These are phyloP conservation scores for Talaromyces atroroseus DNA, from an alignment of 2,329 filamentous ascomycete species.

Conservation along the genomic window DNA sequence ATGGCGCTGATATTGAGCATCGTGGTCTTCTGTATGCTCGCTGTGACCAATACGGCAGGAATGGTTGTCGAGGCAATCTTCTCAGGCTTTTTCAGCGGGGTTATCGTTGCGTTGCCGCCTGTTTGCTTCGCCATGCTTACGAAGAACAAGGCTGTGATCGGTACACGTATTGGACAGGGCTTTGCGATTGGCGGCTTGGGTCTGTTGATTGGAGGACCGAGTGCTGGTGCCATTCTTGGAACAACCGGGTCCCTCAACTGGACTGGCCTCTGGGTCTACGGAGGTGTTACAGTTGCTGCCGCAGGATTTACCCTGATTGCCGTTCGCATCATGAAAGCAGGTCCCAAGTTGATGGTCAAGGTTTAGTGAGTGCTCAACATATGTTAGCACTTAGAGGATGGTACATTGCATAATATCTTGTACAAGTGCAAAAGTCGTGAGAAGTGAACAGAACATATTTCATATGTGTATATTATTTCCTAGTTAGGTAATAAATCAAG, in stretches of 20 bases:
- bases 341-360: constrained; percentile 2
- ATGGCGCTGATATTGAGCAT: constrained; percentile 24
- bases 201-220: constrained; percentile 45
- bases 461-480: too few relatives aligned
- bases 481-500: too few relatives aligned
- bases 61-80: constrained; percentile 26
- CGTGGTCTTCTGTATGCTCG: constrained; percentile 18
- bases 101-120: constrained; percentile 33
- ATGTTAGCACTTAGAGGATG: too few relatives aligned
- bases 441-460: too few relatives aligned
- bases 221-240: constrained; percentile 44
- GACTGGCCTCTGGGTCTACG: constrained; percentile 30
- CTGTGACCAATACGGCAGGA: constrained; percentile 19
- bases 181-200: constrained; percentile 44
- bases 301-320: constrained; percentile 13
- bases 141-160: constrained; percentile 42
- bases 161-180: constrained; percentile 51
- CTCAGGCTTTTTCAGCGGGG: constrained; percentile 40
- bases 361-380: not conserved
- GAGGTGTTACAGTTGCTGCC: constrained; percentile 17
- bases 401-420: too few relatives aligned
- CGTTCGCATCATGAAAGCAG: constrained; percentile 8
- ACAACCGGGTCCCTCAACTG: constrained; percentile 23
- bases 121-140: constrained; percentile 23
- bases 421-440: too few relatives aligned